phyloP scores from a whole-genome alignment of 2,329 filamentous ascomycete species.

The Pyrenophora teres region DNA sequence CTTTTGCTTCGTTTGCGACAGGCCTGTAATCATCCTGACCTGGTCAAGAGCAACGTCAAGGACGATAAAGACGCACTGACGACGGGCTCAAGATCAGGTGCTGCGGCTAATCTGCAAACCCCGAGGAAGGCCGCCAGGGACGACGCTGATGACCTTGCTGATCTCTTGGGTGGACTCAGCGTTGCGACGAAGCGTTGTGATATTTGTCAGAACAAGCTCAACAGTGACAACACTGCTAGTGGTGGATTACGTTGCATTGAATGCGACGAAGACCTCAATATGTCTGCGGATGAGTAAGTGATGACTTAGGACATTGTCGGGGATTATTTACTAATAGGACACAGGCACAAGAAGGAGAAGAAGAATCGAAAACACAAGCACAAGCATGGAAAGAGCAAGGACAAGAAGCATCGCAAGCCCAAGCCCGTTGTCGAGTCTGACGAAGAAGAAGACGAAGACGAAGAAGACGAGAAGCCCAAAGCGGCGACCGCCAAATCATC shows the following conservation, averaged over 20 bases:
- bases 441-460: conserved; percentile 31
- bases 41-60: conserved; percentile 82
- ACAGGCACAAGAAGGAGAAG: conserved; percentile 38
- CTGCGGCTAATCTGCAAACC: conserved; percentile 42
- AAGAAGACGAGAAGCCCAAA: conserved; percentile 25
- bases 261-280: conserved; percentile 75
- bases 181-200: conserved; percentile 80
- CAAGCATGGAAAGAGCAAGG: conserved; percentile 30
- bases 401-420: conserved; percentile 41
- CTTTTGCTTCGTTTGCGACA: conserved; percentile 88
- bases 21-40: conserved; percentile 89
- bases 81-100: conserved; percentile 58
- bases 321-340: conserved; percentile 39
- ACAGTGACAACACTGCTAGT: conserved; percentile 57
- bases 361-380: conserved; percentile 53
- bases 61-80: conserved; percentile 85
- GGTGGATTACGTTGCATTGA: conserved; percentile 69
- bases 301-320: conserved; percentile 20
- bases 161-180: conserved; percentile 82
- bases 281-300: conserved; percentile 50
- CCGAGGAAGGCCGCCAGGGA: conserved; percentile 53
- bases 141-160: conserved; percentile 81
- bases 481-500: conserved; percentile 19
- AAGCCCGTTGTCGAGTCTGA: conserved; percentile 35
- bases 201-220: conserved; percentile 75